Percentiles rank a stretch among this genome's conserved stretches.
phyloP scores from a whole-genome alignment of 129 eudicot genomes.

The Sambucus nigra region DNA sequence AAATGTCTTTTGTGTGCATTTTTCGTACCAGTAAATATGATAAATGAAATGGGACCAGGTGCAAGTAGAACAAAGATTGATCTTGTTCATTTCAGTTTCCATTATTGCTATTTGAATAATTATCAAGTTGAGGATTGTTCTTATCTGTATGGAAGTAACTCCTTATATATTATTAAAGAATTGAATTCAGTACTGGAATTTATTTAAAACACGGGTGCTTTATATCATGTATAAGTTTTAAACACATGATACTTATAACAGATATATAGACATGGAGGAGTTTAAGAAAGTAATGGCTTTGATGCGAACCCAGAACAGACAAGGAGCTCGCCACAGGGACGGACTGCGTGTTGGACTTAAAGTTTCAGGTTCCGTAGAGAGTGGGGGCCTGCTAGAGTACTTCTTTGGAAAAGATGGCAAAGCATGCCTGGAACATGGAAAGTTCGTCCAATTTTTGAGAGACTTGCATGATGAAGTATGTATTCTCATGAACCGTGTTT shows the following conservation, averaged over 20 bases:
- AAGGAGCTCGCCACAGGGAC: conserved; percentile 64
- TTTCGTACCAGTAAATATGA: too few relatives aligned
- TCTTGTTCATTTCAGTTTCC: too few relatives aligned
- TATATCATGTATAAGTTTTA: background rate
- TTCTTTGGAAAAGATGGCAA: conserved; percentile 89
- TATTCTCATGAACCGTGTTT: too few relatives aligned
- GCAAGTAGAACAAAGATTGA: too few relatives aligned
- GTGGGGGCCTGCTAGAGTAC: conserved; percentile 71
- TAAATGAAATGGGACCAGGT: too few relatives aligned
- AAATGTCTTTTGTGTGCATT: too few relatives aligned
- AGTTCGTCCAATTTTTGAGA: conserved; percentile 61
- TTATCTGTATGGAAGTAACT: background rate
- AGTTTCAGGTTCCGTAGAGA: conserved; percentile 62
- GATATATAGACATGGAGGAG: conserved; percentile 71
- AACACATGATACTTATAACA: conserved; percentile 9
- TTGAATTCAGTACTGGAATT: background rate
- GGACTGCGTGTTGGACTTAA: conserved; percentile 57
- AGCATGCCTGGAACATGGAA: conserved; percentile 44
- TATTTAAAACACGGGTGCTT: background rate
- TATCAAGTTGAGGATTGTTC: background rate
- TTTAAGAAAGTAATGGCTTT: conserved; percentile 82
- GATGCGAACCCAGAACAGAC: conserved; percentile 74
- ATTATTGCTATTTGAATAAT: background rate
- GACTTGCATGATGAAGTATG: conserved; percentile 74
- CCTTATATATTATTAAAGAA: background rate